Evolutionary conservation across 2,329 filamentous ascomycete genomes (phyloP), one percentile per base, ranked within the genome.

Genomic region (Delphinella strobiligena): DNA sequence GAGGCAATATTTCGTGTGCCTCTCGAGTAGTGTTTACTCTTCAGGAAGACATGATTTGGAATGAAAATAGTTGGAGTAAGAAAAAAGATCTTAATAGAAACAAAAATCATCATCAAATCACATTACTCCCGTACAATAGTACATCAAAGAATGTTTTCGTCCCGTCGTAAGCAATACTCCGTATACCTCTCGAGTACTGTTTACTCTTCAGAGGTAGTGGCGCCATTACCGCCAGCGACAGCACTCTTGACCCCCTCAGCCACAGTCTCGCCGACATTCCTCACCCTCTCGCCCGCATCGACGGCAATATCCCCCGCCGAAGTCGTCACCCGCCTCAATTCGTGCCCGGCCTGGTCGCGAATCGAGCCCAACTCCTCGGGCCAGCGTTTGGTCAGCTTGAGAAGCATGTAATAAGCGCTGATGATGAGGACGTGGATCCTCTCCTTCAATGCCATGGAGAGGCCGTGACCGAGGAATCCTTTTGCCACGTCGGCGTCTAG

Each of bases 391-490:
- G 64, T 55, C n/a, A 59, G 45, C 42, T 62, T 62, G n/a, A 82
- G 60, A 2, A 81, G 54, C 5, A 78, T 53, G 48, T 84, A 82
- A 60, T 89, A 93, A 4, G 80, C 51, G 46, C 75, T 74, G 43
- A 93, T 73, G 41, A 93, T 74, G 12, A 79, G 58, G 19, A 73
- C 68, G 55, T 93, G 83, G 7, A 91, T 73, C 4, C 74, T 63
- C 41, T 89, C 83, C 60, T 94, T 94, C 43, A 83, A 76, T 39
- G 89, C 64, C 83, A 93, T 93, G 1, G 86, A 89, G 37, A 87
- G 72, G 1, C 87, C 87, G 52, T 94, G 86, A 16, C 77, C 79
- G 51, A 94, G 79, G 62, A 93, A 93, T 0, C 82, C 82, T 52
- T 87, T 88, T 7, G 88, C 60, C 3, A 93, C 68, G 59, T 93